Evolutionary conservation across 2,329 filamentous ascomycete genomes (phyloP).

Genomic region (Rhinocladiella similis): DNA sequence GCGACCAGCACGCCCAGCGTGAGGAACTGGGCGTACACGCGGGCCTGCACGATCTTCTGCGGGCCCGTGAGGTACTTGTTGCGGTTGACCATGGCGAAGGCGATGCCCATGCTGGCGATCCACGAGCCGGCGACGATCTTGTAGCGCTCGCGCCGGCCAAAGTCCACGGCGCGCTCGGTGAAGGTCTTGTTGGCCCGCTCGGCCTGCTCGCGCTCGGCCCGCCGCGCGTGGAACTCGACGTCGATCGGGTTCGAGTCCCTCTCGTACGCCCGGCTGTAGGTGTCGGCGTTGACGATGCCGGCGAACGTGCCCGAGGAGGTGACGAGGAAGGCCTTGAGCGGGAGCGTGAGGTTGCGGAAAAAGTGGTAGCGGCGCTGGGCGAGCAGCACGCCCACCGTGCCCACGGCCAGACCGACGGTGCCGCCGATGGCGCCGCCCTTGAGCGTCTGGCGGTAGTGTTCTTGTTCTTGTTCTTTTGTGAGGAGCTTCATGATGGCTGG

Average conservation of each 20-base stretch:
- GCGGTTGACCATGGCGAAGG: slow-evolving; percentile 73
- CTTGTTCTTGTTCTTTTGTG: slow-evolving; percentile 86
- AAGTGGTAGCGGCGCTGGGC: slow-evolving; percentile 72
- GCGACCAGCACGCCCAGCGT: slow-evolving; percentile 82
- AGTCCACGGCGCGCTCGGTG: slow-evolving; percentile 65
- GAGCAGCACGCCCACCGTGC: slow-evolving; percentile 65
- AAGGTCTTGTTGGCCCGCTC: slow-evolving; percentile 57
- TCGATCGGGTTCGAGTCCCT: slow-evolving; percentile 65
- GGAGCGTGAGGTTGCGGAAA: slow-evolving; percentile 80
- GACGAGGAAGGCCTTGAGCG: slow-evolving; percentile 87
- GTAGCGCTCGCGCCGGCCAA: slow-evolving; percentile 80
- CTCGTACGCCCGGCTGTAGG: slow-evolving; percentile 71
- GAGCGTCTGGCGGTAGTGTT: slow-evolving; percentile 80
- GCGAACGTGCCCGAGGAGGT: slow-evolving; percentile 79
- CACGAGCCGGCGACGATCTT: slow-evolving; percentile 79
- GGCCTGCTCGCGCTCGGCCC: slow-evolving; percentile 57
- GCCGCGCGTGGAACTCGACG: slow-evolving; percentile 64
- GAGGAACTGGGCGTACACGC: slow-evolving; percentile 89
- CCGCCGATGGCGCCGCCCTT: slow-evolving; percentile 75
- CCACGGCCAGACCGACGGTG: slow-evolving; percentile 64
- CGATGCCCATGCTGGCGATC: slow-evolving; percentile 75
- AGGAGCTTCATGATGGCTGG: slow-evolving; percentile 77
- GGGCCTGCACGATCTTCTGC: slow-evolving; percentile 91
- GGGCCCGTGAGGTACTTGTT: slow-evolving; percentile 71
- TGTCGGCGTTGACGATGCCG: slow-evolving; percentile 85